These are phyloP conservation scores for Cladophialophora carrionii DNA, from an alignment of 2,329 filamentous ascomycete genomes.

Conservation along the genomic window DNA sequence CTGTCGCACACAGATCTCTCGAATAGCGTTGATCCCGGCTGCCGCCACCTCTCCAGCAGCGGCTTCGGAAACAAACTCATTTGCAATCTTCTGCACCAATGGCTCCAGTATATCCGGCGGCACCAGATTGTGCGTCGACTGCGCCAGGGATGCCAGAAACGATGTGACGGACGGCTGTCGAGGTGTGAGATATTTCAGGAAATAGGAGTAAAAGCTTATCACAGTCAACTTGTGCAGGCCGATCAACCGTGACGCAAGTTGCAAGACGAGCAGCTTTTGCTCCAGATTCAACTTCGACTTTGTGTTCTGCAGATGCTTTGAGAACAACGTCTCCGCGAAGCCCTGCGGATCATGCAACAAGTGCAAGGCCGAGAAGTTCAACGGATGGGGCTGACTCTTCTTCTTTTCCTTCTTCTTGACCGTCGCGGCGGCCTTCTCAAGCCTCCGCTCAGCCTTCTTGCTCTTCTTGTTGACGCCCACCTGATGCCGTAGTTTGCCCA, in stretches of 20 bases:
- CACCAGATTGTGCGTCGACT: slow-evolving; percentile 86
- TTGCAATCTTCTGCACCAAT: slow-evolving; percentile 90
- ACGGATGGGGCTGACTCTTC: slow-evolving; percentile 80
- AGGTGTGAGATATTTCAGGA: slow-evolving; percentile 87
- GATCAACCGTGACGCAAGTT: slow-evolving; percentile 86
- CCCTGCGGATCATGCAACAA: slow-evolving; percentile 91
- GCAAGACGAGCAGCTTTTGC: slow-evolving; percentile 84
- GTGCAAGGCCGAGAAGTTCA: slow-evolving; percentile 96
- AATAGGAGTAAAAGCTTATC: slow-evolving; percentile 91
- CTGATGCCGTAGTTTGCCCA: slow-evolving; percentile 81
- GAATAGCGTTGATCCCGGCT: slow-evolving; percentile 89
- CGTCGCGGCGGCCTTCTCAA: slow-evolving; percentile 79
- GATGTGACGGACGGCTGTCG: slow-evolving; percentile 88
- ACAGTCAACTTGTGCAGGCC: slow-evolving; percentile 91
- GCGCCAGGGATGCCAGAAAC: slow-evolving; percentile 88
- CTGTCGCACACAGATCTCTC: slow-evolving; percentile 89
- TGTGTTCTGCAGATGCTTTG: slow-evolving; percentile 84
- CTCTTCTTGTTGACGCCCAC: slow-evolving; percentile 94
- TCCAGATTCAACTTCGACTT: slow-evolving; percentile 85
- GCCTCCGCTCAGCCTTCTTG: slow-evolving; percentile 78
- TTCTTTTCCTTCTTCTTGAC: slow-evolving; percentile 83
- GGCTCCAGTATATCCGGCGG: slow-evolving; percentile 92
- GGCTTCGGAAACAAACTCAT: slow-evolving; percentile 96
- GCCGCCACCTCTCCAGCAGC: slow-evolving; percentile 87
- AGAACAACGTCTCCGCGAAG: slow-evolving; percentile 87